Base-by-base conservation (phyloP, 2,329 filamentous ascomycete genomes). In the Phialophora macrospora region DNA sequence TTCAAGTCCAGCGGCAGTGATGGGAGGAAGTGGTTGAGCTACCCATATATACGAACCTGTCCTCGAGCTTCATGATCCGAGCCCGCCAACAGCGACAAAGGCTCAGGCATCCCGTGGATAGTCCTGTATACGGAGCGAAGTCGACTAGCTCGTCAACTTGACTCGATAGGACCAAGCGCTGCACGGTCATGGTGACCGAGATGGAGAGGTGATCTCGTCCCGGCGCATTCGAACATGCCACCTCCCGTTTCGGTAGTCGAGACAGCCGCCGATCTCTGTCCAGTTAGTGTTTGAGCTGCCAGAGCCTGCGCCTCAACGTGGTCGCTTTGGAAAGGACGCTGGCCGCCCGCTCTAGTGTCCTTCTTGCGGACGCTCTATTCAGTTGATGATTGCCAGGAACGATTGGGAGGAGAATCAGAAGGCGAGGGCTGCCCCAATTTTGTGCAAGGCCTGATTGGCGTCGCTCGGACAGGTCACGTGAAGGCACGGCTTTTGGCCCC, bases 11-110 rank as follows among this genome's bases (percentile, higher is more conserved):
- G 12, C 48, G 2, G 26, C 48, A 52, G 48, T 8, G 22, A 12
- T 5, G 11, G 6, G 48, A 55, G 52, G 11, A 34, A 55, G 52
- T 17, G 28, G 28, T 24, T 22, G 24, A 55, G 28, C 28, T 55
- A 55, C 52, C 28, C 17, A 32, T 55, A 55, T 55, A 55, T 55
- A 55, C n/a, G 12, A 34, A 55, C 24, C 28, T 28, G 26, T 52
- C 8, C 24, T 55, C n/a, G 52, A 55, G 28, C 24, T 30, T 55
- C 52, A 32, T 5, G 12, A 55, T n/a, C 52, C 48, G 48, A 51
- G 48, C 48, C 20, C 8, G 22, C 48, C 48, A 51, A 51, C 48
- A 17, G 22, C 24, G 20, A 12, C 24, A 24, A 14, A 9, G 9
- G 5, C 17, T 51, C 48, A 51, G 48, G 48, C 48, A 51, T 11